phyloP scores from a whole-genome alignment of 2,329 filamentous ascomycete genomes.

The Fusarium mundagurra region DNA sequence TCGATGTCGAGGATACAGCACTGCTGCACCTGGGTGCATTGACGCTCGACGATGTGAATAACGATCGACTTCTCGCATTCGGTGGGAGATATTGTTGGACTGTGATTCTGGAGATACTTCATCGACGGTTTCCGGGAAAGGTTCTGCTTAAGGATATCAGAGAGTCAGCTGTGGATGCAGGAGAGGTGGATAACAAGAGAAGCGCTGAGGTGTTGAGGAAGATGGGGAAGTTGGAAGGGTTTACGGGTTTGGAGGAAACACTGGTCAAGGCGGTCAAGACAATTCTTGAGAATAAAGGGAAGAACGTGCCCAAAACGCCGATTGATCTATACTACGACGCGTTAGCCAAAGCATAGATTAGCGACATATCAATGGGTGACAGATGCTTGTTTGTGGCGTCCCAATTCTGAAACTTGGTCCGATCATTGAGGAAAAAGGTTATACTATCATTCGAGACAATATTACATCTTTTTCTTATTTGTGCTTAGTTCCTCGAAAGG shows the following conservation, averaged over 20 bases:
- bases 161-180: neutral
- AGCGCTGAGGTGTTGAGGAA: neutral
- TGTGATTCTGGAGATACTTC: neutral
- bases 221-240: neutral
- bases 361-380: fast-evolving
- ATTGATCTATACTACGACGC: neutral
- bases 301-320: neutral
- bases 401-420: neutral
- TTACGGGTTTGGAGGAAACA: fast-evolving
- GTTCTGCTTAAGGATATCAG: fast-evolving
- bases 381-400: fast-evolving
- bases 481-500: no score
- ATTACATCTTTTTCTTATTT: neutral
- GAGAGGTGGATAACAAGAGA: neutral
- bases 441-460: fast-evolving
- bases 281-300: fast-evolving
- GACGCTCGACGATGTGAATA: neutral
- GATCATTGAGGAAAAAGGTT: fast-evolving
- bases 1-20: neutral
- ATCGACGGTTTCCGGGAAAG: neutral
- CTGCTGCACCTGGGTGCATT: fast-evolving
- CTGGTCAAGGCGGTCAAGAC: neutral
- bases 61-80: neutral
- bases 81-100: neutral
- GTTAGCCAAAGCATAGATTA: fast-evolving